Conservation (phyloP, 177 flowering plant species). For the Vitis hybrid region DNA sequence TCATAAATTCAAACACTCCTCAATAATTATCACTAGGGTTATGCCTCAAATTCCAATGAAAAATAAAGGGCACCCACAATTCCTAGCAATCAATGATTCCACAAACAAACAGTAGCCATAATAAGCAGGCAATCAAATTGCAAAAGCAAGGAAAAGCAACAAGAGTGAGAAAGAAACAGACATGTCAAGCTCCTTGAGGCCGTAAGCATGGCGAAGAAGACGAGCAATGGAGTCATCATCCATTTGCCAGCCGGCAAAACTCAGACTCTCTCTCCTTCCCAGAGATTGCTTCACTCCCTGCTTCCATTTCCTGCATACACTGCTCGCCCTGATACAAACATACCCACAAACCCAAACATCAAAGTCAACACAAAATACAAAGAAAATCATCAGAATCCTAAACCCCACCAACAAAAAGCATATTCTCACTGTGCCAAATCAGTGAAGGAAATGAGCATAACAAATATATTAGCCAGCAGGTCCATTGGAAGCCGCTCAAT, state of each 20-base stretch:
- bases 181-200: slow-evolving; percentile 94
- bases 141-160: not conserved
- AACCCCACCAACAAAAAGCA: slow-evolving; percentile 6
- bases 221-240: slow-evolving; percentile 86
- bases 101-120: too few species aligned
- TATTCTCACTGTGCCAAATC: slow-evolving; percentile 78
- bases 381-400: not conserved
- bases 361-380: not conserved
- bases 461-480: slow-evolving; percentile 66
- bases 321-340: slow-evolving; percentile 50
- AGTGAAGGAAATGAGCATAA: slow-evolving; percentile 59
- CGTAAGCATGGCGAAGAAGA: slow-evolving; percentile 59
- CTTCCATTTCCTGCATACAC: slow-evolving; percentile 89
- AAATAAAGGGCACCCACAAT: too few species aligned
- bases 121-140: too few species aligned
- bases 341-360: slow-evolving; percentile 1
- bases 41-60: not conserved
- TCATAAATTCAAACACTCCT: not conserved
- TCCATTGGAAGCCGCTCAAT: slow-evolving; percentile 81
- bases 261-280: slow-evolving; percentile 62
- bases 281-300: slow-evolving; percentile 73
- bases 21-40: not conserved
- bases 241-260: slow-evolving; percentile 89
- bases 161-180: slow-evolving; percentile 21
- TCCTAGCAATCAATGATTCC: too few species aligned